Percentiles rank a stretch among this genome's conserved stretches.
Conservation (phyloP, 2,329 filamentous ascomycete species). For the Fusarium sp. region DNA sequence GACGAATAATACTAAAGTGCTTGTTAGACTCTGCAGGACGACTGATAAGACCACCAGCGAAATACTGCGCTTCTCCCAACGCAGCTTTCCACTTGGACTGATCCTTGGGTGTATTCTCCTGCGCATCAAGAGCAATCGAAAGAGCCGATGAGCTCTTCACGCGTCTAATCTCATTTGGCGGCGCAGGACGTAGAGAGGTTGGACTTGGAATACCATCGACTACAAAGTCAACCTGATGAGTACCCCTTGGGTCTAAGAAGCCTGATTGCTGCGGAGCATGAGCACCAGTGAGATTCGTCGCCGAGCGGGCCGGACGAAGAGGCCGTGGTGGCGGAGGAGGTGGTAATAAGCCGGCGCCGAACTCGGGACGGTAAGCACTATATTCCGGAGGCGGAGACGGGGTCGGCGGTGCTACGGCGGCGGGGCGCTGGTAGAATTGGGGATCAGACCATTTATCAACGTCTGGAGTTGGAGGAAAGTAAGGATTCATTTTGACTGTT, state of each 20-base stretch:
- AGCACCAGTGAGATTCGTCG: slow-evolving; percentile 41
- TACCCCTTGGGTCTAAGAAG: slow-evolving; percentile 28
- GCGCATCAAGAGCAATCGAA: slow-evolving; percentile 14
- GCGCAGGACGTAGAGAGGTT: slow-evolving; percentile 19
- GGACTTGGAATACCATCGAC: slow-evolving; percentile 40
- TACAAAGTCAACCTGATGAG: slow-evolving; percentile 39
- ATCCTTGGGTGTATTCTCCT: slow-evolving; percentile 31
- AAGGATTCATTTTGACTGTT: slow-evolving; percentile 1
- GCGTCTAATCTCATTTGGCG: slow-evolving; percentile 42
- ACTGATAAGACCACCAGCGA: slow-evolving; percentile 72
- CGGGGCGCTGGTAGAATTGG: slow-evolving; percentile 24
- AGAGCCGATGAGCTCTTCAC: slow-evolving; percentile 50
- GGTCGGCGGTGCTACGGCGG: slow-evolving; percentile 21
- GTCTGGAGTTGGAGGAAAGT: slow-evolving; percentile 2
- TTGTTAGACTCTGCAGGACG: slow-evolving; percentile 73
- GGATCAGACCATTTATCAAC: slow-evolving; percentile 26
- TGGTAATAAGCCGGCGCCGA: slow-evolving; percentile 26
- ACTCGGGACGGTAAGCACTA: slow-evolving; percentile 16
- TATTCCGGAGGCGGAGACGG: slow-evolving; percentile 30
- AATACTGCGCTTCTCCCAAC: slow-evolving; percentile 69
- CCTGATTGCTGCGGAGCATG: slow-evolving; percentile 39
- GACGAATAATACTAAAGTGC: slow-evolving; percentile 74
- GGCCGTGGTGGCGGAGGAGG: slow-evolving; percentile 28
- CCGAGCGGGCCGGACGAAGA: slow-evolving; percentile 41
- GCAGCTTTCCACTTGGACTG: slow-evolving; percentile 58